Conservation (phyloP, 768 basidiomycete species). For the Suillus brevipes region DNA sequence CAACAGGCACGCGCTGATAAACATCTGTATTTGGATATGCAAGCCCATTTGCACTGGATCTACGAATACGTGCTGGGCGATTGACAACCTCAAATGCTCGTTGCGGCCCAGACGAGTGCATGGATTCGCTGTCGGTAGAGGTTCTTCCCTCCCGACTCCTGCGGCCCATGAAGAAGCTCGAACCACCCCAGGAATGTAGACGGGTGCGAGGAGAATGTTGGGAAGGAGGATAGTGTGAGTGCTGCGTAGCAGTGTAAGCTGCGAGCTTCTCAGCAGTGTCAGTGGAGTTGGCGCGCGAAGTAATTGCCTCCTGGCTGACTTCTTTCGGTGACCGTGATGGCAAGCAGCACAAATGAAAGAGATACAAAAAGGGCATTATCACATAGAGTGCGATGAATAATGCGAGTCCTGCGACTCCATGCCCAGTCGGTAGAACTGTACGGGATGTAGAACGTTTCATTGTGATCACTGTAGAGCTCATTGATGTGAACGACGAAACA, state of each 20-base stretch:
- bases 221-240: slow-evolving; percentile 31
- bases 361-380: slow-evolving; percentile 43
- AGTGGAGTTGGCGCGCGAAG: slow-evolving; percentile 39
- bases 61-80: slow-evolving; percentile 51
- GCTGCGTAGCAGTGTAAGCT: slow-evolving; percentile 28
- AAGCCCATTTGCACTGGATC: slow-evolving; percentile 47
- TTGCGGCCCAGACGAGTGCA: slow-evolving; percentile 35
- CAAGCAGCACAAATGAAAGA: slow-evolving; percentile 30
- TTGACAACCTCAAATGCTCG: slow-evolving; percentile 52
- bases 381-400: slow-evolving; percentile 65
- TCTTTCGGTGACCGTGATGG: slow-evolving; percentile 19
- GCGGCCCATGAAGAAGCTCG: slow-evolving; percentile 37
- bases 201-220: slow-evolving; percentile 34
- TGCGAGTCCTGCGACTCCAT: slow-evolving; percentile 64
- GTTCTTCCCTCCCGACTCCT: slow-evolving; percentile 36
- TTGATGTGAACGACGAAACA: slow-evolving; percentile 61
- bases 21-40: slow-evolving; percentile 43
- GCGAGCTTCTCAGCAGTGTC: slow-evolving; percentile 43
- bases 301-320: slow-evolving; percentile 21
- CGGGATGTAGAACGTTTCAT: slow-evolving; percentile 35
- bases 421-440: slow-evolving; percentile 52
- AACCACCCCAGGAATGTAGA: slow-evolving; percentile 40
- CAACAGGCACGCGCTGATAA: slow-evolving; percentile 44
- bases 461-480: slow-evolving; percentile 30
- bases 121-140: slow-evolving; percentile 41